phyloP scores from a whole-genome alignment of 2,329 filamentous ascomycete genomes.

The Botryotinia calthae region DNA sequence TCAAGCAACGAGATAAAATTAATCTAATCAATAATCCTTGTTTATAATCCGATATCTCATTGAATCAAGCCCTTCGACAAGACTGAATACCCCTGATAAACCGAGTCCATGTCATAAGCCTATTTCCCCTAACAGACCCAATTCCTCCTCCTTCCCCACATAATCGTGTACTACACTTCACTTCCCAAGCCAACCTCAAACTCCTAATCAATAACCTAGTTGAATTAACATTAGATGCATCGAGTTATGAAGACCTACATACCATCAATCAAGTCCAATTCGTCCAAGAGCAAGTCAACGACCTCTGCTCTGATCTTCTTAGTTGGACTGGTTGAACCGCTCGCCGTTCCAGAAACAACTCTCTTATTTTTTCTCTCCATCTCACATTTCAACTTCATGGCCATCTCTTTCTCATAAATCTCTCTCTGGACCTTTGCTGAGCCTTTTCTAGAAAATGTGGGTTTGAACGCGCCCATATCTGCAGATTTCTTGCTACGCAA shows the following conservation, averaged over 20 bases:
- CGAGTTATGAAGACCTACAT: background rate
- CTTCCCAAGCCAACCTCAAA: background rate
- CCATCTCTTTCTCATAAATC: background rate
- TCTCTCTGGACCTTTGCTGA: background rate
- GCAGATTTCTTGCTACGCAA: background rate
- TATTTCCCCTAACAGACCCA: background rate
- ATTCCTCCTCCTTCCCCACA: background rate
- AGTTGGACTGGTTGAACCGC: background rate
- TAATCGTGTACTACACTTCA: background rate
- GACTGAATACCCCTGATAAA: background rate
- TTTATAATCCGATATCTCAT: background rate
- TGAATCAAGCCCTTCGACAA: background rate
- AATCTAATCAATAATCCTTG: background rate
- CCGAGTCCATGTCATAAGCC: background rate
- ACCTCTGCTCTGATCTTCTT: background rate
- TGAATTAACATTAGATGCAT: background rate
- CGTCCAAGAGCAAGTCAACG: too few species aligned
- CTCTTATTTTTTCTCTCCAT: slow-evolving; percentile 7
- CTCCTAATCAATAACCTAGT: background rate
- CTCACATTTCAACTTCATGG: background rate
- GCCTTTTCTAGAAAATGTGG: background rate
- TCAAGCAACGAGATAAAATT: background rate
- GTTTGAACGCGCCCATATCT: background rate
- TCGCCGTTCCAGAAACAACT: background rate
- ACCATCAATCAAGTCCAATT: background rate